phyloP scores from a whole-genome alignment of 2,329 filamentous ascomycete species.

The Calonectria hawksworthii region DNA sequence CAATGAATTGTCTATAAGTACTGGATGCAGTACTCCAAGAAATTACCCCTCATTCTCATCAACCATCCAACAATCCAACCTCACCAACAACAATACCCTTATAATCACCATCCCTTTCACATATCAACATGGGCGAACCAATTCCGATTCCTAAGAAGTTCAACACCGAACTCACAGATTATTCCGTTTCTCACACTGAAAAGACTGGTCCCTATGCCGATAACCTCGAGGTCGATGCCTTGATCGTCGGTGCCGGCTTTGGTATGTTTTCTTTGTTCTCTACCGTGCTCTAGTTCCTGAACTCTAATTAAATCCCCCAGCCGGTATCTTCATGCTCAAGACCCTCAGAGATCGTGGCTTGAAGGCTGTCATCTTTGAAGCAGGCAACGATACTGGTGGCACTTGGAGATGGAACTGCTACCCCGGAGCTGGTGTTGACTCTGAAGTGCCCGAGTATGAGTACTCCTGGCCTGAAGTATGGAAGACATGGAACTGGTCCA shows the following conservation, averaged over 20 bases:
- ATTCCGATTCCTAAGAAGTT: conserved; percentile 52
- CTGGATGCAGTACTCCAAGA: neutral
- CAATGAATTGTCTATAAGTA: neutral
- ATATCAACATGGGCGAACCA: conserved; percentile 37
- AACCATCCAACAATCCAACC: neutral
- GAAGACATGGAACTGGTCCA: conserved; percentile 70
- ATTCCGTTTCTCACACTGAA: conserved; percentile 47
- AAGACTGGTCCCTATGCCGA: conserved; percentile 57
- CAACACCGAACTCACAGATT: conserved; percentile 57
- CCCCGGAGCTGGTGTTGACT: conserved; percentile 68
- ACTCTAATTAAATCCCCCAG: conserved; percentile 27
- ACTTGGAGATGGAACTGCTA: conserved; percentile 71
- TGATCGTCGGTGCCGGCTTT: conserved; percentile 62
- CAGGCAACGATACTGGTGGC: conserved; percentile 64
- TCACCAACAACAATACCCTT: neutral
- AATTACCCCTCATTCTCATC: neutral
- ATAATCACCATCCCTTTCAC: neutral
- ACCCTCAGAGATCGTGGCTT: conserved; percentile 64
- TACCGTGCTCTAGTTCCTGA: too few relatives aligned
- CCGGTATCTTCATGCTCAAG: conserved; percentile 67
- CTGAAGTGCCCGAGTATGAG: conserved; percentile 66
- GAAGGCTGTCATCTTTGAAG: conserved; percentile 65
- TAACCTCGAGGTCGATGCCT: conserved; percentile 59
- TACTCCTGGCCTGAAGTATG: conserved; percentile 65
- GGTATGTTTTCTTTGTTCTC: conserved; percentile 42